Evolutionary conservation across 192 early-diverging fungal genomes (phyloP), one percentile per base, ranked within the genome.

Genomic region (Umbelopsis ramanniana): DNA sequence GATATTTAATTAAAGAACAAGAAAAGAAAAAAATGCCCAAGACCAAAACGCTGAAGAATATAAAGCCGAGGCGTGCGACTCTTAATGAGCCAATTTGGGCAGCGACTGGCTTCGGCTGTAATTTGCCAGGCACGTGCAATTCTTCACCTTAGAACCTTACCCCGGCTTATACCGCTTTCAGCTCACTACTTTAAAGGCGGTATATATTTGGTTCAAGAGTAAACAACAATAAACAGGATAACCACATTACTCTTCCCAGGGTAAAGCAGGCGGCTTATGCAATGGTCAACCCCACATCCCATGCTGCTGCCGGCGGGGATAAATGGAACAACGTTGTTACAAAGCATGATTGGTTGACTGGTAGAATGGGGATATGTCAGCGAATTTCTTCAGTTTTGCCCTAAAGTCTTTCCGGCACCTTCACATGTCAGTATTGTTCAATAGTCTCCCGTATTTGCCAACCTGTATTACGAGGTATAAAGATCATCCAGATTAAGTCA

Each of bases 51-150:
- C 45, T 12, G 67, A 38, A 26, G 45, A 72, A 52, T 67, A 26
- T 23, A 70, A 24, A 55, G 37, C 21, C 22, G 47, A 46, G 23
- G 72, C 72, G 72, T 29, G 35, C 33, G n/a, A 67, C 35, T 67
- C 38, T 52, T 48, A 12, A 0, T 67, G 22, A 24, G 53, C 22
- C 53, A 54, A 26, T 26, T 54, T 54, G 22, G 22, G 57, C 33
- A n/a, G 26, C 57, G 33, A 63, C 57, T 37, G 57, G 11, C 57
- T 63, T n/a, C 6, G 40, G 6, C 11, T 4, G 8, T 43, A 54
- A 12, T 24, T 22, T 22, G 11, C 23, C 53, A 37, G 57, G 57
- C 57, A 63, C 57, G 57, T 63, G 57, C 57, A 63, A 63, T 63
- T 63, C 57, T 63, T 17, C 26, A 14, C 4, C 17, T 3, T 50